These are phyloP conservation scores for Rhizophagus prolifer DNA, from an alignment of 192 early-diverging fungal species.

Conservation along the genomic window DNA sequence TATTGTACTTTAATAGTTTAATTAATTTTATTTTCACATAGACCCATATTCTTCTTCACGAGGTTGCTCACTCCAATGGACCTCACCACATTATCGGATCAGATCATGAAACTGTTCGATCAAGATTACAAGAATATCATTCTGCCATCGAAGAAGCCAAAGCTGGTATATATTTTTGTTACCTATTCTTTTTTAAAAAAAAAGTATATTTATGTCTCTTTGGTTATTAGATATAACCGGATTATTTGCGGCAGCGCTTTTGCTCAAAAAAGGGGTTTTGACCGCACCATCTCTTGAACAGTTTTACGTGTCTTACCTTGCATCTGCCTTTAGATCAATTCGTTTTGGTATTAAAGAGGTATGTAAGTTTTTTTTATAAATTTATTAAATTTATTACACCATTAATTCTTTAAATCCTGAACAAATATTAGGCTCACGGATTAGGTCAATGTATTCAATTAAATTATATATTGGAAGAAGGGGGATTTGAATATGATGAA, in stretches of 20 bases:
- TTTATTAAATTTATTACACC: no score
- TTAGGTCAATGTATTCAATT: constrained; percentile 72
- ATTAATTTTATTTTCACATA: background rate
- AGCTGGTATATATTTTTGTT: constrained; percentile 43
- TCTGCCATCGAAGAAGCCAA: constrained; percentile 79
- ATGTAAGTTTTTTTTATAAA: no score
- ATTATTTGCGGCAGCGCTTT: constrained; percentile 26
- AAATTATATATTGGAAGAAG: constrained; percentile 65
- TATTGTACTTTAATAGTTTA: background rate
- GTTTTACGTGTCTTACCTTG: constrained; percentile 74
- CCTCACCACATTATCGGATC: constrained; percentile 55
- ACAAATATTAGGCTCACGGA: constrained; percentile 56
- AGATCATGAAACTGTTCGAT: constrained; percentile 61
- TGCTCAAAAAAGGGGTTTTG: constrained; percentile 60
- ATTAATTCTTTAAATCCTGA: background rate
- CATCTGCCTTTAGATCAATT: constrained; percentile 69
- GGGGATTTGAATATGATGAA: constrained; percentile 56
- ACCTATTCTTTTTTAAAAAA: constrained; percentile 37
- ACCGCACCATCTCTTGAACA: constrained; percentile 56
- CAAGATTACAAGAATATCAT: constrained; percentile 63
- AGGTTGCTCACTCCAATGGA: constrained; percentile 70
- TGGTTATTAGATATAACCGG: background rate
- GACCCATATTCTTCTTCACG: constrained; percentile 66
- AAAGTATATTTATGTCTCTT: constrained; percentile 34
- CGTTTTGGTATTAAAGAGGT: constrained; percentile 63